Conservation (phyloP, 768 basidiomycete species). For the Suillus subluteus region DNA sequence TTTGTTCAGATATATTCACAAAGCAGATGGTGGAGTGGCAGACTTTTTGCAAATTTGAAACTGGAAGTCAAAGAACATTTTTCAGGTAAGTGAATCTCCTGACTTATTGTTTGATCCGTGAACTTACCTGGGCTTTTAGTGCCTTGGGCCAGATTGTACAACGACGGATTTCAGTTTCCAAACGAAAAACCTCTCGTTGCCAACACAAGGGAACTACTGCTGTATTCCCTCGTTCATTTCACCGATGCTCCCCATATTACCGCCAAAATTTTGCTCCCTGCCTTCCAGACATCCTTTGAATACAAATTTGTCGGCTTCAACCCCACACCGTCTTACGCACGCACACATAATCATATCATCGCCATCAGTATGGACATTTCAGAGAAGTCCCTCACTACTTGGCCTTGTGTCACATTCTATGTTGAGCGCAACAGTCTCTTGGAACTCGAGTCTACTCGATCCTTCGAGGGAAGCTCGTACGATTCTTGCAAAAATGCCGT, state of each 20-base stretch:
- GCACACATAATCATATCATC: no score
- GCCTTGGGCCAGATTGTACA: background rate
- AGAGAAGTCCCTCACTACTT: no score
- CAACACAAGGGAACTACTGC: background rate
- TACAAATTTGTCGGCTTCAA: no score
- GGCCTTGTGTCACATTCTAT: no score
- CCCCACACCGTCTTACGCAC: no score
- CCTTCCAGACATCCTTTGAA: no score
- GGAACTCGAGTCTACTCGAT: no score
- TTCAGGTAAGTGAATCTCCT: background rate
- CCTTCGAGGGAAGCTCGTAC: background rate
- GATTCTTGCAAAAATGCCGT: background rate
- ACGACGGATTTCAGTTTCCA: background rate
- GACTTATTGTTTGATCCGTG: background rate
- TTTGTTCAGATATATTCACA: background rate
- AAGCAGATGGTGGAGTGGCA: background rate
- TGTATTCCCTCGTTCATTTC: background rate
- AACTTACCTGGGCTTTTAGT: background rate
- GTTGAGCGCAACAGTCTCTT: no score
- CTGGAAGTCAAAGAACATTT: background rate
- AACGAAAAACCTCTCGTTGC: background rate
- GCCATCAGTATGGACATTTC: no score
- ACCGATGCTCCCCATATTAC: background rate
- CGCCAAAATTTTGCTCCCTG: no score
- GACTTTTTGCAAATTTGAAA: slow-evolving; percentile 1